phyloP scores from a whole-genome alignment of 129 eudicot genomes.

The Cynara cardunculus region DNA sequence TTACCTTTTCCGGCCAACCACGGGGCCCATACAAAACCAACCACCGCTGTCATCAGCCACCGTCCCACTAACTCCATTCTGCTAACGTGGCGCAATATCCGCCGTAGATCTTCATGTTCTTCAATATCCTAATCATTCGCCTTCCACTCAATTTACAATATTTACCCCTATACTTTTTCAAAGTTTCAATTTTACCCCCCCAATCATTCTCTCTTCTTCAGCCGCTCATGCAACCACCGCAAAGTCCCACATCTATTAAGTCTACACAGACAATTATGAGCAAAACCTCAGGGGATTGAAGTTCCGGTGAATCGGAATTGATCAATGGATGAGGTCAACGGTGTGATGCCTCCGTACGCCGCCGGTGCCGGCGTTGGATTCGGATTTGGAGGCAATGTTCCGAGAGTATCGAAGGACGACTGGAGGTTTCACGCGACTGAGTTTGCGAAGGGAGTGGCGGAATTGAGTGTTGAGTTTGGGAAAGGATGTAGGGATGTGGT shows the following conservation, averaged over 20 bases:
- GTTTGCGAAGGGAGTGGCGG: slow-evolving; percentile 87
- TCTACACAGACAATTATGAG: slow-evolving; percentile 13
- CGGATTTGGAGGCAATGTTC: slow-evolving; percentile 5
- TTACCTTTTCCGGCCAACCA: slow-evolving; percentile 22
- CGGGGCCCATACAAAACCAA: slow-evolving; percentile 30
- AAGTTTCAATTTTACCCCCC: slow-evolving; percentile 1
- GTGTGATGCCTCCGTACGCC: slow-evolving; percentile 29
- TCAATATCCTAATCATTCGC: slow-evolving; percentile 15
- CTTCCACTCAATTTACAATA: background rate
- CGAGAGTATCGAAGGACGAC: slow-evolving; percentile 26
- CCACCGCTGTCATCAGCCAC: slow-evolving; percentile 30
- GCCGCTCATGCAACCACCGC: slow-evolving; percentile 24
- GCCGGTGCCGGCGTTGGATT: slow-evolving; percentile 17
- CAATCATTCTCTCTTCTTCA: slow-evolving; percentile 7
- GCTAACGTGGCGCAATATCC: slow-evolving; percentile 34
- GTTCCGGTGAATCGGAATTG: slow-evolving; percentile 1
- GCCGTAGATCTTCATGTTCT: slow-evolving; percentile 24
- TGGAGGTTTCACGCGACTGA: slow-evolving; percentile 78
- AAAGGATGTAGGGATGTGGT: slow-evolving; percentile 83
- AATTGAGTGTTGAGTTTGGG: slow-evolving; percentile 84
- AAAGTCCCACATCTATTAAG: slow-evolving; percentile 23
- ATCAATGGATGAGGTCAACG: slow-evolving; percentile 52
- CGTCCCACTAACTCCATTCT: slow-evolving; percentile 23
- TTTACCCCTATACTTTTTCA: slow-evolving; percentile 12
- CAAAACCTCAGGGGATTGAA: slow-evolving; percentile 18